These are phyloP conservation scores for Zangia roseola DNA, from an alignment of 768 basidiomycete species.

Conservation along the genomic window DNA sequence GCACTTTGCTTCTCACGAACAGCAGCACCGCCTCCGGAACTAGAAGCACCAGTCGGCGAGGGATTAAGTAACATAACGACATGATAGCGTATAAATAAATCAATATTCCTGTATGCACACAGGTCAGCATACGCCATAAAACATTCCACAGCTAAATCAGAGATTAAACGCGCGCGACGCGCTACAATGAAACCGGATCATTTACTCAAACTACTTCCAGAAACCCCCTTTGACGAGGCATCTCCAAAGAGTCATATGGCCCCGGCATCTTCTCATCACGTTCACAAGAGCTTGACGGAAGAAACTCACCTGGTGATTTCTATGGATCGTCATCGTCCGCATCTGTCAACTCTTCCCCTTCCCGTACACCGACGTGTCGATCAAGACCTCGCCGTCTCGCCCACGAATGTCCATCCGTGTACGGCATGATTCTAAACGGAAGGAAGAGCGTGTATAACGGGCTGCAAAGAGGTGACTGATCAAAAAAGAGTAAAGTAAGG, in stretches of 20 bases:
- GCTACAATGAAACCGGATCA: conserved; percentile 17
- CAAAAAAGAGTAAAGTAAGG: too few species aligned
- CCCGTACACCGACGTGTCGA: conserved; percentile 58
- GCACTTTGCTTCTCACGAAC: too few species aligned
- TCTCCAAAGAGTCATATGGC: conserved; percentile 77
- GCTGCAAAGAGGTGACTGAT: conserved; percentile 37
- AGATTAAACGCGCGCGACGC: conserved; percentile 14
- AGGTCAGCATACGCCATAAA: conserved; percentile 6
- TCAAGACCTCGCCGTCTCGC: conserved; percentile 65
- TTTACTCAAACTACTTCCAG: conserved; percentile 25
- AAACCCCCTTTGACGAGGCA: conserved; percentile 14
- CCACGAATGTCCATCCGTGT: conserved; percentile 84
- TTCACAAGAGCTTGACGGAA: background rate
- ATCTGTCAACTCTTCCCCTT: conserved; percentile 86
- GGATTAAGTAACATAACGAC: too few species aligned
- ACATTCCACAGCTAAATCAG: conserved; percentile 14
- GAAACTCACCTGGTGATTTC: conserved; percentile 4
- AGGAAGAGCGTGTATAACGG: conserved; percentile 77
- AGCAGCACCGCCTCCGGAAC: too few species aligned
- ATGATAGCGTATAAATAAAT: too few species aligned
- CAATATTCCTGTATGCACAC: background rate
- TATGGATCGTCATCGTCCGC: conserved; percentile 51
- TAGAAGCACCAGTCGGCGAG: too few species aligned
- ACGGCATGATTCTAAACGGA: conserved; percentile 76
- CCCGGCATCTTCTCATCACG: conserved; percentile 64